Evolutionary conservation across 768 basidiomycete genomes (phyloP).

Genomic region (Calocera cornea): DNA sequence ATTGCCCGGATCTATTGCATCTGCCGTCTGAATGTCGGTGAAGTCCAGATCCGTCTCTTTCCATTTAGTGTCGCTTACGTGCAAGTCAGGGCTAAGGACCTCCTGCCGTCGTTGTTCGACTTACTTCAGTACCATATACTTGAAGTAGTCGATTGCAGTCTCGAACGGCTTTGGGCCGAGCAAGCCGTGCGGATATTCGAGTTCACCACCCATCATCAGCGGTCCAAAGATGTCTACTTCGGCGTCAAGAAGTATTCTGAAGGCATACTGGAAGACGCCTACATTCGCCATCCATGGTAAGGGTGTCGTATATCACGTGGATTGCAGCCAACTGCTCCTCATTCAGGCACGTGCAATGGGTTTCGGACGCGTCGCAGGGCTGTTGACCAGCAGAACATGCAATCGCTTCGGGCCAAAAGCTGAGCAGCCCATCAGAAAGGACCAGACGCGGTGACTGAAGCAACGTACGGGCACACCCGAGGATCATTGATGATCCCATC

Average conservation of each 20-base stretch:
- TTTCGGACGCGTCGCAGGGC: neutral
- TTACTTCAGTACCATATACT: neutral
- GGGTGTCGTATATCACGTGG: slow-evolving; percentile 17
- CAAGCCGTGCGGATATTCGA: neutral
- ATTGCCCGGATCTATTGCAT: neutral
- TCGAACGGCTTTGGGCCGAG: neutral
- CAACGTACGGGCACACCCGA: slow-evolving; percentile 12
- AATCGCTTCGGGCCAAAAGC: slow-evolving; percentile 22
- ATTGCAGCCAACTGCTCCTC: slow-evolving; percentile 20
- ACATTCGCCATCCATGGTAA: neutral
- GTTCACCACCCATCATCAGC: neutral
- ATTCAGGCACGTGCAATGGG: slow-evolving; percentile 16
- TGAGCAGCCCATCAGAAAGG: neutral
- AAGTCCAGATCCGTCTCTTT: neutral
- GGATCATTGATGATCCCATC: slow-evolving; percentile 24
- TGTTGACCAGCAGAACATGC: slow-evolving; percentile 13
- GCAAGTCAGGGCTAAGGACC: neutral
- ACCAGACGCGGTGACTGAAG: neutral
- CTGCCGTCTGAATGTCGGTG: neutral
- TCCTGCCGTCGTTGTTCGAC: neutral
- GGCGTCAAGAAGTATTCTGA: neutral
- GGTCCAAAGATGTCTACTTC: neutral
- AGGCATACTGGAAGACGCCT: neutral
- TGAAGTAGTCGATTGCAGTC: neutral
- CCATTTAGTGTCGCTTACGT: neutral